These are phyloP conservation scores for Penicillium polonicum DNA, from an alignment of 2,329 filamentous ascomycete genomes.

Conservation along the genomic window DNA sequence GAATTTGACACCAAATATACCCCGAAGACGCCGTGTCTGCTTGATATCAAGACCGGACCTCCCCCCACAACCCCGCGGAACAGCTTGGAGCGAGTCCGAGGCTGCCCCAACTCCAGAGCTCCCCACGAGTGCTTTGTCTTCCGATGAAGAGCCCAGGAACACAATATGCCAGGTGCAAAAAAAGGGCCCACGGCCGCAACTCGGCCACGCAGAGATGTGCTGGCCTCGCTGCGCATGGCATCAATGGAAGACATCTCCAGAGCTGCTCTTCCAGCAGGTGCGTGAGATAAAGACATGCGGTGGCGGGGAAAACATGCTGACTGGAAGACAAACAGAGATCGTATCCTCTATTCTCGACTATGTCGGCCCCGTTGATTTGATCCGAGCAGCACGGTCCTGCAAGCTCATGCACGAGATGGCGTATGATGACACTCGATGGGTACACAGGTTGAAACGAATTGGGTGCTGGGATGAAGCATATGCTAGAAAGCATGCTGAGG, in stretches of 20 bases:
- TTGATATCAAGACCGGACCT: background rate
- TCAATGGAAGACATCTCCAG: constrained; percentile 73
- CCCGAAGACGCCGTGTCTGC: background rate
- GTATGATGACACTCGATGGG: constrained; percentile 96
- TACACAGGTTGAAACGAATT: constrained; percentile 80
- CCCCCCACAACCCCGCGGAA: constrained; percentile 2
- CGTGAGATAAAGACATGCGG: constrained; percentile 19
- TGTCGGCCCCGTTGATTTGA: constrained; percentile 78
- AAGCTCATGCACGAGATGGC: constrained; percentile 94
- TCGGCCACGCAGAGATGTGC: constrained; percentile 53
- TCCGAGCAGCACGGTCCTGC: constrained; percentile 80
- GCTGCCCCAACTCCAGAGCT: background rate
- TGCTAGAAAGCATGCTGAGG: constrained; percentile 76
- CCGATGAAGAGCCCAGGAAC: constrained; percentile 29
- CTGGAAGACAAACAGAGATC: constrained; percentile 61
- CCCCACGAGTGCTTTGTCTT: constrained; percentile 9
- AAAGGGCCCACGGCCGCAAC: constrained; percentile 39
- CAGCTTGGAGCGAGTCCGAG: background rate
- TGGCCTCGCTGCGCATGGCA: constrained; percentile 75
- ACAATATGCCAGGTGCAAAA: constrained; percentile 51
- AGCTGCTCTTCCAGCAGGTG: constrained; percentile 79
- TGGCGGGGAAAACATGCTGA: constrained; percentile 23
- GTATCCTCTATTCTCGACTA: constrained; percentile 85
- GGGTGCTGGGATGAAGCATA: constrained; percentile 89
- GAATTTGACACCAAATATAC: background rate